Evolutionary conservation across 164 flowering plant genomes (phyloP).

Genomic region (Euptelea pleiosperma): DNA sequence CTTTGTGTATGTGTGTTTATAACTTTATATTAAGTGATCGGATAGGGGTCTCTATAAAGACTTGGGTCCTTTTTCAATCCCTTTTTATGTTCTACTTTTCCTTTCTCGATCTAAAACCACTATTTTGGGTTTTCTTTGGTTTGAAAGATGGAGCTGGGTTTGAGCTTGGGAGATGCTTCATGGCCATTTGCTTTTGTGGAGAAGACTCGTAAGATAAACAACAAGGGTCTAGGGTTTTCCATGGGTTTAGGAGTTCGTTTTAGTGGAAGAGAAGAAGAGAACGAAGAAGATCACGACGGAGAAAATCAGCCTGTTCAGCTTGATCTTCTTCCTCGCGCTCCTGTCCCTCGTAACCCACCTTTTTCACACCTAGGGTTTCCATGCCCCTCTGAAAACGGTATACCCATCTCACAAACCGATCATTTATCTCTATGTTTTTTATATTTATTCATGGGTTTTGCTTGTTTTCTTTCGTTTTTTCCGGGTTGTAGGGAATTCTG

Average conservation of each 20-base stretch:
- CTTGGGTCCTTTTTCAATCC: slow-evolving; percentile 13
- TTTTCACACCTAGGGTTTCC: slow-evolving; percentile 21
- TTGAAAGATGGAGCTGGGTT: slow-evolving; percentile 53
- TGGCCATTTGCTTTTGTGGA: slow-evolving; percentile 35
- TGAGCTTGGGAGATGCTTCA: slow-evolving; percentile 55
- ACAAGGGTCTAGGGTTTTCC: slow-evolving; percentile 39
- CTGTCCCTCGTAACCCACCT: slow-evolving; percentile 33
- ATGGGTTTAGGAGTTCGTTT: slow-evolving; percentile 33
- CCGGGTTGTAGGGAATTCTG: slow-evolving; percentile 31
- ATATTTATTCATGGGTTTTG: not conserved
- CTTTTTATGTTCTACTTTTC: not conserved
- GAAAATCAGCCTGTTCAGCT: slow-evolving; percentile 44
- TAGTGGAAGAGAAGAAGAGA: slow-evolving; percentile 11
- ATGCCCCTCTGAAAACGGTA: slow-evolving; percentile 41
- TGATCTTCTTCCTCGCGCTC: slow-evolving; percentile 46
- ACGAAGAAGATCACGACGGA: slow-evolving; percentile 10
- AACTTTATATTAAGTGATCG: too few relatives aligned
- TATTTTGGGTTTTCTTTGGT: too few relatives aligned
- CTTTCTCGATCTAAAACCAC: slow-evolving; percentile 4
- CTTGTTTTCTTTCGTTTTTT: not conserved
- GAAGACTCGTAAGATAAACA: slow-evolving; percentile 24
- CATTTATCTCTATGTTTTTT: too few relatives aligned
- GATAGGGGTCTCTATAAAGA: slow-evolving; percentile 19
- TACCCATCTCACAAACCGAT: too few relatives aligned
- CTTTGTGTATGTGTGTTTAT: too few relatives aligned